Evolutionary conservation across 345 rosid genomes (phyloP).

Genomic region (Draba incana): DNA sequence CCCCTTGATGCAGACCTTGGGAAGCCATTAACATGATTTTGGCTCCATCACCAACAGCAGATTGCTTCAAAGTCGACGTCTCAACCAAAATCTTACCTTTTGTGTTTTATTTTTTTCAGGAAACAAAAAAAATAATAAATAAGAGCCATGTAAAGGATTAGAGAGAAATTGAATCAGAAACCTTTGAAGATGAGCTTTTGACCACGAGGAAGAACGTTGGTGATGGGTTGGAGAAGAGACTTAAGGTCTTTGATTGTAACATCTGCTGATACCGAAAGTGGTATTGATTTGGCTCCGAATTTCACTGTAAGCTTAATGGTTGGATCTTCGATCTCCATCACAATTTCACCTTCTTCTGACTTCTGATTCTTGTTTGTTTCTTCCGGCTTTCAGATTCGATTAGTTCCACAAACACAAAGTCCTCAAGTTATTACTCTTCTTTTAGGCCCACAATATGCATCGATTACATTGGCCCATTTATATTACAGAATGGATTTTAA

Average conservation of each 20-base stretch:
- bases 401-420: not conserved
- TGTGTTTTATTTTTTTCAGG: too few species aligned
- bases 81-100: conserved; percentile 83
- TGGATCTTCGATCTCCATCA: conserved; percentile 37
- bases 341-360: not conserved
- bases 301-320: conserved; percentile 61
- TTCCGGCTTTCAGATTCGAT: conserved; percentile 24
- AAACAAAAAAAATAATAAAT: not conserved
- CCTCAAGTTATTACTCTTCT: not conserved
- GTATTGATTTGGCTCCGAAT: conserved; percentile 69
- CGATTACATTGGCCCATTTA: not conserved
- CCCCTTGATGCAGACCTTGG: conserved; percentile 97
- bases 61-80: conserved; percentile 62
- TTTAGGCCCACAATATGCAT: not conserved
- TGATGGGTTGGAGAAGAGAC: conserved; percentile 74
- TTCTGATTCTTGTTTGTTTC: conserved; percentile 8
- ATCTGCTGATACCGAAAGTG: conserved; percentile 55
- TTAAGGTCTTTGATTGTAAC: conserved; percentile 62
- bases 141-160: not conserved
- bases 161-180: conserved; percentile 8
- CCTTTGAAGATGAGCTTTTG: conserved; percentile 93
- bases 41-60: conserved; percentile 65
- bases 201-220: conserved; percentile 94
- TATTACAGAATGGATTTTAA: too few species aligned
- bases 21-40: conserved; percentile 91